Evolutionary conservation across 2,329 filamentous ascomycete species (phyloP), one percentile per base, ranked within the genome.

Genomic region (Aspergillus latus): DNA sequence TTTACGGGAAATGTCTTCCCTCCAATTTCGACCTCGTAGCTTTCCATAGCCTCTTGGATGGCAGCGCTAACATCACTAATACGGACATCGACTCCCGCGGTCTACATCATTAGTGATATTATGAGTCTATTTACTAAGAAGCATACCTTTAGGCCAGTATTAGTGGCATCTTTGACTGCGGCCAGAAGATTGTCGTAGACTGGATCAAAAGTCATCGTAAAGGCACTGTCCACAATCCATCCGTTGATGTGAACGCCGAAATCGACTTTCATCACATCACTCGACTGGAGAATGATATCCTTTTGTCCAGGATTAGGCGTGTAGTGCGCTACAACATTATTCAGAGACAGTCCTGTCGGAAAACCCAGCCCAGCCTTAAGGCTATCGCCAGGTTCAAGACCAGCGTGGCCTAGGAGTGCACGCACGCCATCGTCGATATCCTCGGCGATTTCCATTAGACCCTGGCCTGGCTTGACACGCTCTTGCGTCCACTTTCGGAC

Each of bases 211-310:
- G 88, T 81, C 73, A 92, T 80, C 8, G 89, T 92, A 69, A 92
- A 93, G 5, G 89, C 89, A 62, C 85, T 89, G 76, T 93, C 89
- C 56, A 92, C 88, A 68, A 92, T 93, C 63, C 85, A 82, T 3
- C 89, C 89, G 67, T 88, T 89, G 66, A 92, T 82, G 70, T 93
- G 89, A 30, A 92, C 89, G 48, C 89, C 89, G 66, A 92, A 89
- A 67, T 93, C 89, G 6, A 92, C 86, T 73, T 90, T 92, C 82
- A 93, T 83, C 36, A 95, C 89, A 69, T 95, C 89, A 59, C 84
- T 82, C 59, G 87, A 72, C 68, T 88, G 79, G 57, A 94, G 77
- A 34, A 92, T 75, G 65, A 88, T 83, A 71, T 91, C 90, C 72
- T 85, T 87, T 67, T 82, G 76, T 1, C 82, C 80, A 1, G 82